These are phyloP conservation scores for Trypanosoma boissoni DNA, from an alignment of 208 protist genomes.

Conservation along the genomic window DNA sequence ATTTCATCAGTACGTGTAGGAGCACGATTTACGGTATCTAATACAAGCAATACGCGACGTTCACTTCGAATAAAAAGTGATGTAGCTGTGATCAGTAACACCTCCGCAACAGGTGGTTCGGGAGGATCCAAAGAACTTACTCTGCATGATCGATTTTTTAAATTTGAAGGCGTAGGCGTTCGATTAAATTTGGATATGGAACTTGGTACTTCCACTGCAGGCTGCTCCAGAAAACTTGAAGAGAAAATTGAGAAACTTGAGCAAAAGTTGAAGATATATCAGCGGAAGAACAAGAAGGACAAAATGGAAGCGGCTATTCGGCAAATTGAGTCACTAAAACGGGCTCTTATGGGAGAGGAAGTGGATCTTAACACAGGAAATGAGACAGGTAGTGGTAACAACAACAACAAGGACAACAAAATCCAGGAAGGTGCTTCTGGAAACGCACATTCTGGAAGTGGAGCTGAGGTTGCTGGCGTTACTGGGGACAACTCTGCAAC, in stretches of 20 bases:
- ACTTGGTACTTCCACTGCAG: slow-evolving; percentile 47
- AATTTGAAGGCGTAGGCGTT: slow-evolving; percentile 72
- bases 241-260: slow-evolving; percentile 89
- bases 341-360: slow-evolving; percentile 65
- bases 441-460: too few relatives aligned
- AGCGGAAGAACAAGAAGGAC: slow-evolving; percentile 83
- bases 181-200: slow-evolving; percentile 72
- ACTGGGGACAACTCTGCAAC: too few relatives aligned
- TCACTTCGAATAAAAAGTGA: slow-evolving; percentile 60
- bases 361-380: slow-evolving; percentile 36
- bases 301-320: slow-evolving; percentile 57
- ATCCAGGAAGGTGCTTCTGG: neutral
- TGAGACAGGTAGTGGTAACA: neutral
- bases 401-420: neutral
- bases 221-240: slow-evolving; percentile 72
- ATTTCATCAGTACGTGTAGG: slow-evolving; percentile 35
- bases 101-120: slow-evolving; percentile 1
- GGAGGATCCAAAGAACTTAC: neutral
- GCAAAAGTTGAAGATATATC: slow-evolving; percentile 87
- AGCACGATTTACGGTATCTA: slow-evolving; percentile 66
- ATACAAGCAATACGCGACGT: slow-evolving; percentile 67
- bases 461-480: too few relatives aligned
- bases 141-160: slow-evolving; percentile 33
- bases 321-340: slow-evolving; percentile 59
- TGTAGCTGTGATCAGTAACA: slow-evolving; percentile 1